These are phyloP conservation scores for Lactifluus piperatus DNA, from an alignment of 768 basidiomycete species.

Conservation along the genomic window DNA sequence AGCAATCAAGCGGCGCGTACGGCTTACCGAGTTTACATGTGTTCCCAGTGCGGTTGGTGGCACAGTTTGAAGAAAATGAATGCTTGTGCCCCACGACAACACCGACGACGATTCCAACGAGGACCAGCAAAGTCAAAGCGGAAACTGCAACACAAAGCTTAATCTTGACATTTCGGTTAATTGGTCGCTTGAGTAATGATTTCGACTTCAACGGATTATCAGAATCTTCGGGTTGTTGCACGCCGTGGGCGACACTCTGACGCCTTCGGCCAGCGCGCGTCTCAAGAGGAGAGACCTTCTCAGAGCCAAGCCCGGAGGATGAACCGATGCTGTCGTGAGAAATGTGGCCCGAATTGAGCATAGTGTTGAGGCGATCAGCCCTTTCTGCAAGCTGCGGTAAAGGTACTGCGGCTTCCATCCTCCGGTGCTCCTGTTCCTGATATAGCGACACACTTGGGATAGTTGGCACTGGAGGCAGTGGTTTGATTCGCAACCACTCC, in stretches of 20 bases:
- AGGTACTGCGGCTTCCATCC: conserved; percentile 38
- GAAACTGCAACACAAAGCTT: conserved; percentile 12
- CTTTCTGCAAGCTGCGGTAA: conserved; percentile 46
- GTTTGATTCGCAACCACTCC: conserved; percentile 40
- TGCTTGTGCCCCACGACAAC: conserved; percentile 31
- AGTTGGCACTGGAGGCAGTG: conserved; percentile 50
- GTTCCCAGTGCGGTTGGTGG: conserved; percentile 38
- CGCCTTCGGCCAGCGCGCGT: conserved; percentile 1
- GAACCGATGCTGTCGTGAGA: conserved; percentile 40
- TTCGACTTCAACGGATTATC: conserved; percentile 3
- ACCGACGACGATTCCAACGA: conserved; percentile 38
- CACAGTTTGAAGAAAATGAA: conserved; percentile 27
- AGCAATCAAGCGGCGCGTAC: background rate
- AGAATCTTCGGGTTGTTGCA: background rate
- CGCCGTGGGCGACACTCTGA: background rate
- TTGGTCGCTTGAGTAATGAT: background rate
- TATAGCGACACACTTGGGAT: conserved; percentile 39
- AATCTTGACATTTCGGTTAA: conserved; percentile 14
- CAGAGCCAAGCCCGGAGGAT: background rate
- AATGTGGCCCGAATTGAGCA: conserved; percentile 45
- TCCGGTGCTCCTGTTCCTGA: conserved; percentile 34
- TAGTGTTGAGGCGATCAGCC: conserved; percentile 38
- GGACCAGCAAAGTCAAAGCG: conserved; percentile 25
- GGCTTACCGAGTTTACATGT: conserved; percentile 49
- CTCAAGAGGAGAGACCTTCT: background rate